A percentile compares a stretch with the other conserved stretches of the same genome.
Evolutionary conservation across 306 rosid genomes (phyloP).

Genomic region (Corylus heterophylla): DNA sequence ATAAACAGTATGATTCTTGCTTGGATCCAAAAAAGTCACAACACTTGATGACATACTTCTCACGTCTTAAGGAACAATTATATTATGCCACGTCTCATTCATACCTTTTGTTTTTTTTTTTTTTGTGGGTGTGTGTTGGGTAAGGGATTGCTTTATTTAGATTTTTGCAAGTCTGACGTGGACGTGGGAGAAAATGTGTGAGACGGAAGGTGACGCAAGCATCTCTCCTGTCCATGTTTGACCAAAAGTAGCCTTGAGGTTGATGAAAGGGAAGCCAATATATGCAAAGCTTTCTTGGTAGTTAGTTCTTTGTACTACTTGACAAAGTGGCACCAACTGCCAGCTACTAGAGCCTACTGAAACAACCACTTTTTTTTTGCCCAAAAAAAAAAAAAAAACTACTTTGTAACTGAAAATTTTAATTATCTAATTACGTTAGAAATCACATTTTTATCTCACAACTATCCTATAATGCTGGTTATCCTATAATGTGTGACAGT

Average conservation of each 20-base stretch:
- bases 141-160: not conserved
- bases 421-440: too few relatives aligned
- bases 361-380: not conserved
- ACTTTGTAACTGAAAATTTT: too few relatives aligned
- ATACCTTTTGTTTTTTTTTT: too few relatives aligned
- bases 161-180: not conserved
- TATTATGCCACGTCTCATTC: not conserved
- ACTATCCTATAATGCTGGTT: too few relatives aligned
- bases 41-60: not conserved
- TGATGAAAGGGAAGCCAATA: not conserved
- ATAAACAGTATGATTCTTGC: conserved; percentile 17
- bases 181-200: not conserved
- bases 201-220: not conserved
- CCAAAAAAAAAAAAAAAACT: too few relatives aligned
- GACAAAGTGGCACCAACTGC: conserved; percentile 28
- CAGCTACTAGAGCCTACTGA: conserved; percentile 23
- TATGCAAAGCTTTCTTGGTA: conserved; percentile 13
- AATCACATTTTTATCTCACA: too few relatives aligned
- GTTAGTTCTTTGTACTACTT: conserved; percentile 19
- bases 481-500: too few relatives aligned
- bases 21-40: conserved; percentile 25
- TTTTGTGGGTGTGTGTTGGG: not conserved
- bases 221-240: not conserved
- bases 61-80: conserved; percentile 6
- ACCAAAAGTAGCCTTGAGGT: conserved; percentile 5